Conservation (phyloP, 2,329 filamentous ascomycete genomes). For the Sarocladiaceae sp. region DNA sequence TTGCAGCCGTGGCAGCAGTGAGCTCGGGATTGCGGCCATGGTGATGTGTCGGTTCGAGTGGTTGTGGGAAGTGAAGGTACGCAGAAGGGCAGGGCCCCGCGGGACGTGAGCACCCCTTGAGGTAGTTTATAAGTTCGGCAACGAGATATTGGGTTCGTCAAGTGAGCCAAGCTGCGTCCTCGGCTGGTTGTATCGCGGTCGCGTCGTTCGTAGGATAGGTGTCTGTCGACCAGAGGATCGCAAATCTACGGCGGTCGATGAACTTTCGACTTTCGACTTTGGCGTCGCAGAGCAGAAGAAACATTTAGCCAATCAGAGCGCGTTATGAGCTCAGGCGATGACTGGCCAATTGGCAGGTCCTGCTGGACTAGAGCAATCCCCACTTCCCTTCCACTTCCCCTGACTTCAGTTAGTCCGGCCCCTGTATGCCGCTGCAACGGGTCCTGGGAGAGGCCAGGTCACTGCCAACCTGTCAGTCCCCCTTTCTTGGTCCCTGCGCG, state of each 20-base stretch:
- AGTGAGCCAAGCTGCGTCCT: constrained; percentile 11
- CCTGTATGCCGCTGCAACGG: no score
- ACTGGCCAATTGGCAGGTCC: constrained; percentile 10
- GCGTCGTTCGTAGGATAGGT: constrained; percentile 11
- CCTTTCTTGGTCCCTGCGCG: constrained; percentile 35
- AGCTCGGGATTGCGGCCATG: constrained; percentile 39
- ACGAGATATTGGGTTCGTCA: constrained; percentile 6
- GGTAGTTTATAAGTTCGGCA: no score
- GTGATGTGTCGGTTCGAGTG: constrained; percentile 17
- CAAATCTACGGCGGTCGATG: neutral
- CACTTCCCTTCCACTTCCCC: neutral
- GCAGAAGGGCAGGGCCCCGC: neutral
- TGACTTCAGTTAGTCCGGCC: no score
- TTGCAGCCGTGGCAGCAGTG: constrained; percentile 51
- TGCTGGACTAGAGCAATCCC: constrained; percentile 1
- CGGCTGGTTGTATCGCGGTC: neutral
- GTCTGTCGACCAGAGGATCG: constrained; percentile 6
- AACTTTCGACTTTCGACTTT: constrained; percentile 4
- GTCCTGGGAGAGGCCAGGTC: no score
- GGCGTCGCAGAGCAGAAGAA: constrained; percentile 2
- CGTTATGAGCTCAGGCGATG: neutral
- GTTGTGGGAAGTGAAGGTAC: no score
- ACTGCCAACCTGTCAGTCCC: constrained; percentile 33
- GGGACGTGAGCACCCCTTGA: no score
- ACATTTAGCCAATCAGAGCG: constrained; percentile 10